A percentile compares a stretch with the other conserved stretches of the same genome.
Evolutionary conservation across 2,329 filamentous ascomycete genomes (phyloP).

Genomic region (Xylariaceae sp.): DNA sequence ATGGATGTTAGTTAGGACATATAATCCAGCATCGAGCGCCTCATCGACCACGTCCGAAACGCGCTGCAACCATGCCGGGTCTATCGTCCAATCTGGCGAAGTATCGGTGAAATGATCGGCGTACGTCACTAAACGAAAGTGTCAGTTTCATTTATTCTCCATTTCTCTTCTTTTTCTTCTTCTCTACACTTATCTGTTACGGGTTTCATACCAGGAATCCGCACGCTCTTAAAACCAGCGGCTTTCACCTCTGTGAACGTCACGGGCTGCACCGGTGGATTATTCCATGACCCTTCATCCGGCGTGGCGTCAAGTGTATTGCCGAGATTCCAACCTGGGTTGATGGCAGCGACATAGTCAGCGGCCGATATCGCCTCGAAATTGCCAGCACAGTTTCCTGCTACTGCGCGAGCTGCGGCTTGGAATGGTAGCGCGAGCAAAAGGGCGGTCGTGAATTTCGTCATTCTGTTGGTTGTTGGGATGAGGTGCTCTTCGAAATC

Average conservation of each 20-base stretch:
- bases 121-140: conserved; percentile 44
- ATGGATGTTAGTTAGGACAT: conserved; percentile 53
- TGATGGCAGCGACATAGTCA: conserved; percentile 42
- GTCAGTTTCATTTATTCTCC: not conserved
- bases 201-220: conserved; percentile 41
- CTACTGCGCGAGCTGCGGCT: not conserved
- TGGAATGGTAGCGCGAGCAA: conserved; percentile 1
- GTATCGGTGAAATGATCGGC: conserved; percentile 48
- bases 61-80: conserved; percentile 49
- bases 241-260: conserved; percentile 49
- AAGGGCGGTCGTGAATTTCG: not conserved
- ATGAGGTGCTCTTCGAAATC: not conserved
- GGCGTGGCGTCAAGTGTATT: conserved; percentile 54
- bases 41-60: conserved; percentile 54
- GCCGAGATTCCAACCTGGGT: conserved; percentile 56
- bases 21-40: conserved; percentile 45
- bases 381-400: conserved; percentile 34
- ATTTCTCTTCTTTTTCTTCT: not conserved
- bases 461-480: not conserved
- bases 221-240: conserved; percentile 52
- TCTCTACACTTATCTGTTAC: not conserved
- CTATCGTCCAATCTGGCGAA: conserved; percentile 49
- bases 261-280: conserved; percentile 42
- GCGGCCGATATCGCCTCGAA: conserved; percentile 43
- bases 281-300: conserved; percentile 55